Conservation (phyloP, 805 yeast genomes). For the Wilhelminamyces savonicus region DNA sequence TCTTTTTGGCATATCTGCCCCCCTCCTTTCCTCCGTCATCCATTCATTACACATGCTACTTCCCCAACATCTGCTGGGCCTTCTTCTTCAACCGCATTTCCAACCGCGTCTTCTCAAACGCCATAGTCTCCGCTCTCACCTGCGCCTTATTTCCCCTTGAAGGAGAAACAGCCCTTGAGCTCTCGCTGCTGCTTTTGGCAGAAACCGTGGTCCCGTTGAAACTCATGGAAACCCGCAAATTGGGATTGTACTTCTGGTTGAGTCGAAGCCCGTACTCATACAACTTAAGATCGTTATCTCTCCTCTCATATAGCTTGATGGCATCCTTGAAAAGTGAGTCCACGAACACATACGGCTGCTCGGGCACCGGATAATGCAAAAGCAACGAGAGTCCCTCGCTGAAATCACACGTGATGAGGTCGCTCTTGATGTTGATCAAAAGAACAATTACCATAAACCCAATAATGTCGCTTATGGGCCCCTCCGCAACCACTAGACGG, state of each 20-base stretch:
- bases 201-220: slow-evolving; percentile 10
- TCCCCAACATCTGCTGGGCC: slow-evolving; percentile 13
- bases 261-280: slow-evolving; percentile 35
- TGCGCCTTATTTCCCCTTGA: slow-evolving; percentile 3
- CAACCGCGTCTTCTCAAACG: slow-evolving; percentile 39
- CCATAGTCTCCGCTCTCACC: slow-evolving; percentile 28
- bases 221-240: slow-evolving; percentile 22
- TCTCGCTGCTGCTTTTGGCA: slow-evolving; percentile 14
- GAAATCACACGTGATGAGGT: slow-evolving; percentile 42
- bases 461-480: slow-evolving; percentile 28
- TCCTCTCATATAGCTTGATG: slow-evolving; percentile 21
- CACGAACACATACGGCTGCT: slow-evolving; percentile 12
- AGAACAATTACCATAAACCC: slow-evolving; percentile 38
- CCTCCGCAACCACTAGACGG: slow-evolving; percentile 27
- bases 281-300: slow-evolving; percentile 30
- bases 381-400: slow-evolving; percentile 44
- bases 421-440: slow-evolving; percentile 38
- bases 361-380: slow-evolving; percentile 42
- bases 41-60: no score
- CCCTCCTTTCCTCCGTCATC: no score
- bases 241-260: slow-evolving; percentile 34
- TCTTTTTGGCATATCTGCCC: no score
- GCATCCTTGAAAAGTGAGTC: slow-evolving; percentile 28
- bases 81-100: slow-evolving; percentile 43
- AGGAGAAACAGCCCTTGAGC: slow-evolving; percentile 6